These are phyloP conservation scores for Stylonectria norvegica DNA, from an alignment of 2,329 filamentous ascomycete genomes.

Conservation along the genomic window DNA sequence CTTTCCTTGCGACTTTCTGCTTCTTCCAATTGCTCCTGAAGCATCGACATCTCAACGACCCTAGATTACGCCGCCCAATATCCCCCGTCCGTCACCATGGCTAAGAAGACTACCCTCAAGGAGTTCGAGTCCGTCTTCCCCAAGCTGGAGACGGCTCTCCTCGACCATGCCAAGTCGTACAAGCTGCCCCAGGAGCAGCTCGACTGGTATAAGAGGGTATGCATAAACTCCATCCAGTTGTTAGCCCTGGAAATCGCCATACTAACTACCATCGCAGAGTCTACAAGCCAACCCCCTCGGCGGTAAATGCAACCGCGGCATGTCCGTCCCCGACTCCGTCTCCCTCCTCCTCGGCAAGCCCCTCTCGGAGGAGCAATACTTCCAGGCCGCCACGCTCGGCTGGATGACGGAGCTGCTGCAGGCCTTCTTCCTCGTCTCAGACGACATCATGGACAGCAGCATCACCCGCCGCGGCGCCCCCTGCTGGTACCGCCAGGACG, in stretches of 20 bases:
- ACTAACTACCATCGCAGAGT: constrained; percentile 48
- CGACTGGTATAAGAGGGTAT: constrained; percentile 81
- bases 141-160: constrained; percentile 76
- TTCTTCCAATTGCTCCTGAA: background rate
- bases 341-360: constrained; percentile 70
- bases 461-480: constrained; percentile 92
- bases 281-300: constrained; percentile 84
- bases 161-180: constrained; percentile 75
- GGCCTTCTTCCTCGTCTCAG: constrained; percentile 96
- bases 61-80: background rate
- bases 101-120: constrained; percentile 70
- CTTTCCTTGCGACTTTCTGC: background rate
- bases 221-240: background rate
- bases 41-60: background rate
- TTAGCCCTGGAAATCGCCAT: constrained; percentile 6
- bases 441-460: constrained; percentile 97
- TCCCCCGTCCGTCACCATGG: constrained; percentile 41
- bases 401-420: constrained; percentile 99
- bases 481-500: constrained; percentile 91
- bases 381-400: constrained; percentile 80
- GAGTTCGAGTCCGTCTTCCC: constrained; percentile 92
- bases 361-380: constrained; percentile 79
- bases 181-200: constrained; percentile 77
- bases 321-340: constrained; percentile 92
- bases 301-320: constrained; percentile 98